phyloP scores from a whole-genome alignment of 495 filamentous ascomycete species.

The Aspergillus mulundensis region DNA sequence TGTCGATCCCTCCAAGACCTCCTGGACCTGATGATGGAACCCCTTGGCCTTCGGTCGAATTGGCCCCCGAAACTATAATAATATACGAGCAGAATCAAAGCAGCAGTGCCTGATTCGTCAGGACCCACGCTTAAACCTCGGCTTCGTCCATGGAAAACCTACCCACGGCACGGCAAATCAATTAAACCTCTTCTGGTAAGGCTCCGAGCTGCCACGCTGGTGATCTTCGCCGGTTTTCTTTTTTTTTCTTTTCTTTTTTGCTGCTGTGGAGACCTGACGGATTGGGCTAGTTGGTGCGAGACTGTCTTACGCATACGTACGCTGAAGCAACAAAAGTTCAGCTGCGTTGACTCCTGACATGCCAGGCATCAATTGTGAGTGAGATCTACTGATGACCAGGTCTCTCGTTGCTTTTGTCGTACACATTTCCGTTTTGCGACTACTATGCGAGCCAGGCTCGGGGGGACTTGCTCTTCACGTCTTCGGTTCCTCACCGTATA shows the following conservation, averaged over 20 bases:
- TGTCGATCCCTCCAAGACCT: slow-evolving; percentile 8
- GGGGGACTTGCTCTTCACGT: not conserved
- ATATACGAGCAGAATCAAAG: not conserved
- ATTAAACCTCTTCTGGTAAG: slow-evolving; percentile 14
- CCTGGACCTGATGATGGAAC: not conserved
- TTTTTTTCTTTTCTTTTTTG: not conserved
- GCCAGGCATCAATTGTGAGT: not conserved
- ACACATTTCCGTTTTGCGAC: not conserved
- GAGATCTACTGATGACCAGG: no score
- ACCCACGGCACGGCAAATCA: slow-evolving; percentile 10
- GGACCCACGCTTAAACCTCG: not conserved
- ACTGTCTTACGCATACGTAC: slow-evolving; percentile 1
- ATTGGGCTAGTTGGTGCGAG: slow-evolving; percentile 1
- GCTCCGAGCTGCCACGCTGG: slow-evolving; percentile 18
- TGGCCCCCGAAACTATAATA: not conserved
- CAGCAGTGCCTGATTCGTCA: not conserved
- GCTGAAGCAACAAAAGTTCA: not conserved
- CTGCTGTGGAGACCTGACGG: not conserved
- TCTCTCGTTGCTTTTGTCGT: not conserved
- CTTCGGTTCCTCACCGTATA: not conserved
- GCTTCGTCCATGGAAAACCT: slow-evolving; percentile 6
- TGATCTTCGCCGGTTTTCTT: slow-evolving; percentile 17
- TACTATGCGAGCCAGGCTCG: not conserved
- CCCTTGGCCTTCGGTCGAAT: not conserved
- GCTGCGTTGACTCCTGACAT: not conserved